Evolutionary conservation across 2,329 filamentous ascomycete genomes (phyloP).

Genomic region (Colletotrichum salicis): DNA sequence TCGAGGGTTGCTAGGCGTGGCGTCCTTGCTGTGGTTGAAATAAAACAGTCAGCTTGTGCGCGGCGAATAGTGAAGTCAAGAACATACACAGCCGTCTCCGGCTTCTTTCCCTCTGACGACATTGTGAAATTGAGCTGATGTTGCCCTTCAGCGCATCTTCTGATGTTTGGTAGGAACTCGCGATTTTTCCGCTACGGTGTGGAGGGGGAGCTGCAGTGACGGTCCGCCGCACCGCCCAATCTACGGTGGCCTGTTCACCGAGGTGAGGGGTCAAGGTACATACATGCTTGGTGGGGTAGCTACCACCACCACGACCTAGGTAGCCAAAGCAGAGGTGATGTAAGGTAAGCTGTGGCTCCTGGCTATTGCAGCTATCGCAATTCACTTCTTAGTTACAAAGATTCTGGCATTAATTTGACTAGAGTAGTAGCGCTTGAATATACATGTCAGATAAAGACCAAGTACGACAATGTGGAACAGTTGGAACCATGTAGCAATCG

Average conservation of each 20-base stretch:
- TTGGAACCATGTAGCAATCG: too few species aligned
- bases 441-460: not conserved
- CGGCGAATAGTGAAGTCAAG: not conserved
- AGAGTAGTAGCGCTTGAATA: not conserved
- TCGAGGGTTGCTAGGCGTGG: slow-evolving; percentile 76
- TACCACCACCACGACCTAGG: not conserved
- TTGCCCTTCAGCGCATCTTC: slow-evolving; percentile 28
- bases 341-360: too few species aligned
- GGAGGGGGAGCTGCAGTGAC: slow-evolving; percentile 36
- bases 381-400: too few species aligned
- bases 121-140: slow-evolving; percentile 23
- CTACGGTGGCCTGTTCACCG: slow-evolving; percentile 34
- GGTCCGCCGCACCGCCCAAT: slow-evolving; percentile 29
- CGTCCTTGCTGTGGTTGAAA: slow-evolving; percentile 54
- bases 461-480: too few species aligned
- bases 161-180: slow-evolving; percentile 29
- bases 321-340: too few species aligned
- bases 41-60: slow-evolving; percentile 8
- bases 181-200: slow-evolving; percentile 34
- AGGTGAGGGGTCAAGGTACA: slow-evolving; percentile 27
- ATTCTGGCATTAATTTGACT: too few species aligned
- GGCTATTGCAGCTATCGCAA: too few species aligned
- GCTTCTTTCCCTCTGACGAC: slow-evolving; percentile 32
- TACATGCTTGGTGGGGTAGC: not conserved
- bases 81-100: slow-evolving; percentile 20